Conservation (phyloP, 139 green algal genomes). For the Parachlorella kessleri region DNA sequence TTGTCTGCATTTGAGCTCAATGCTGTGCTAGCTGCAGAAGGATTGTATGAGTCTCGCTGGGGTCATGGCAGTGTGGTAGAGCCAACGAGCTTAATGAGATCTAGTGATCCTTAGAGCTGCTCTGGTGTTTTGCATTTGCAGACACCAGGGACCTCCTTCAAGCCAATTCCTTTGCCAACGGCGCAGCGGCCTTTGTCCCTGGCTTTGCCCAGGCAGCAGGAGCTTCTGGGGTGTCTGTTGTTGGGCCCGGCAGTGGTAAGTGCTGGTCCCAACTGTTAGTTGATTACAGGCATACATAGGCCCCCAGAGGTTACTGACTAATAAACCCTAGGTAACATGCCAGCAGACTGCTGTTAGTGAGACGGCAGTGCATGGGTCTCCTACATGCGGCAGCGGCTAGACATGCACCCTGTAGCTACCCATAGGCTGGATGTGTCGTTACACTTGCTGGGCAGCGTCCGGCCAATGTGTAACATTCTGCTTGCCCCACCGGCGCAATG, state of each 20-base stretch:
- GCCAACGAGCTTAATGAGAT: not conserved
- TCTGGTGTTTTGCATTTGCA: not conserved
- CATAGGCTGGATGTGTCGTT: not conserved
- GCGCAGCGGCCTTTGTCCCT: not conserved
- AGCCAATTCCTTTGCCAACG: not conserved
- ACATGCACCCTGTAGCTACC: not conserved
- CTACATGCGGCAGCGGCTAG: not conserved
- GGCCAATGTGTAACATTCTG: not conserved
- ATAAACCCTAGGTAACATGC: too few relatives aligned
- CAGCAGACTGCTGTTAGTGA: too few relatives aligned
- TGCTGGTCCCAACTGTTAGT: not conserved
- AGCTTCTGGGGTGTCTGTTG: not conserved
- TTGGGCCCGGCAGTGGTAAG: not conserved
- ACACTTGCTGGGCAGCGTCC: not conserved
- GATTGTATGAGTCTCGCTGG: not conserved
- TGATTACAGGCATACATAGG: too few relatives aligned
- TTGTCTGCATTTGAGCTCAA: not conserved
- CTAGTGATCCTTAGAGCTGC: not conserved
- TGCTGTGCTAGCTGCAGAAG: not conserved
- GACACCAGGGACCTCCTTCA: not conserved
- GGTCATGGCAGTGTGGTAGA: not conserved
- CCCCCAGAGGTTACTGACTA: too few relatives aligned
- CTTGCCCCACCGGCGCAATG: not conserved
- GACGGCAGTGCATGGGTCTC: too few relatives aligned
- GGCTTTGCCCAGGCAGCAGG: not conserved